Evolutionary conservation across 768 basidiomycete genomes (phyloP), one percentile per base, ranked within the genome.

Genomic region (Tephrocybe sp.): DNA sequence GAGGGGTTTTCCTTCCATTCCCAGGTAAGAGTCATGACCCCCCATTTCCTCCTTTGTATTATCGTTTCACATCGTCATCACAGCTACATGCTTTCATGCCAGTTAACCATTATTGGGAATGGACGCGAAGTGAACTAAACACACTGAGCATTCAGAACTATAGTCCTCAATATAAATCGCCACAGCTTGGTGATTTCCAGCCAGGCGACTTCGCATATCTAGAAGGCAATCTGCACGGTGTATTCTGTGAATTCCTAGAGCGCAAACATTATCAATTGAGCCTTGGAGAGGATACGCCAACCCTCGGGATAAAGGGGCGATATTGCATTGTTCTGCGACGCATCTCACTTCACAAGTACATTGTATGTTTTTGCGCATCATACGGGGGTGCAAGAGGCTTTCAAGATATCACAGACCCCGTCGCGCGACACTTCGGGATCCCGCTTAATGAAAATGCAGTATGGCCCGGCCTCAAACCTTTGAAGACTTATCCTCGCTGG

Each of bases 321-420:
- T 69, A 56, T 48, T 74, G 72, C 46, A 49, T 74, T n/a, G 62
- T 74, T 43, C 62, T 72, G 20, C 53, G 60, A 26, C 67, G 64
- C 30, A 57, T 69, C 13, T 53, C 53, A 17, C 57, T 51, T 10
- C 58, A 63, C 12, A 42, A 43, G 39, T 71, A 73, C 48, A 59
- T 71, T 38, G 66, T 73, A 44, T 74, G 70, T 50, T 64, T 66
- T 39, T 54, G 72, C 51, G 66, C 70, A 22, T 69, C 72, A 17
- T 71, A 67, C 38, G 66, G 68, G 5, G 54, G 62, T 5, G 63
- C 63, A 5, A 63, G 52, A 35, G 50, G 48, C 38, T 57, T 56
- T 22, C 48, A 59, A 5, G 53, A 64, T 39, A 57, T 71, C 10
- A 47, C 38, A 17, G 53, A 59, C 35, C 59, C 60, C 23, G 48